Evolutionary conservation across 371 early-diverging fungal species (phyloP).

Genomic region (Circinella umbellata): DNA sequence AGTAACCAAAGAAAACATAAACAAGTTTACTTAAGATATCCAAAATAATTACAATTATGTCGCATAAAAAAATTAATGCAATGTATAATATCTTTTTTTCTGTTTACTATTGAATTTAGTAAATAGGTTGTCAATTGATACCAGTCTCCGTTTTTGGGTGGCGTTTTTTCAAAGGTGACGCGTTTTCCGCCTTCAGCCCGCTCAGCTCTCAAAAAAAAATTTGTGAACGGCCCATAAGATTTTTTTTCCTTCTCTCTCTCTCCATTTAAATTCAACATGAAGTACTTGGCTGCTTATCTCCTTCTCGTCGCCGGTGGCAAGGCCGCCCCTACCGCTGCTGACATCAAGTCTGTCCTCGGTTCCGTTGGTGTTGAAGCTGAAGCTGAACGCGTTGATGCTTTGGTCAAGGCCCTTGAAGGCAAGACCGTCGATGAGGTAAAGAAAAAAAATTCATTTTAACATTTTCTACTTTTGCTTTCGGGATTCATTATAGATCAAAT

Average conservation of each 20-base stretch:
- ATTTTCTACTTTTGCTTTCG: neutral
- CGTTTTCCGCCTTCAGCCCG: neutral
- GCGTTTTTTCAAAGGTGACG: slow-evolving; percentile 7
- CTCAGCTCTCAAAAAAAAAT: neutral
- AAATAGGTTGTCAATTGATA: neutral
- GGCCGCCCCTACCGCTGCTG: slow-evolving; percentile 79
- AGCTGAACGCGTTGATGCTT: slow-evolving; percentile 72
- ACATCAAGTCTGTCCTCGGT: slow-evolving; percentile 85
- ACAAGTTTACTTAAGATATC: too few species aligned
- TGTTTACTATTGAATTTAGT: too few species aligned
- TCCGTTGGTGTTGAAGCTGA: slow-evolving; percentile 96
- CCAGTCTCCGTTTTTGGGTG: neutral
- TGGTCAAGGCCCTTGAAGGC: slow-evolving; percentile 84
- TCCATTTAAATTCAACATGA: slow-evolving; percentile 61
- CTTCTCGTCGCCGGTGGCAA: slow-evolving; percentile 93
- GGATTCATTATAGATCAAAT: neutral
- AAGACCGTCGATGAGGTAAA: slow-evolving; percentile 85
- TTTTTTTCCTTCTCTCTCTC: slow-evolving; percentile 13
- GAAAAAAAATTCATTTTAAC: neutral
- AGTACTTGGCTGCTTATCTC: slow-evolving; percentile 97
- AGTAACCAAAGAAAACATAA: too few species aligned
- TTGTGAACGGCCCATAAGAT: neutral
- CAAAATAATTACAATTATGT: too few species aligned
- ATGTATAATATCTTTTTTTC: too few species aligned
- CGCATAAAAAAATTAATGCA: too few species aligned